Base-by-base conservation (phyloP, 2,329 filamentous ascomycete species). In the Chrysoporthe austroafricana region DNA sequence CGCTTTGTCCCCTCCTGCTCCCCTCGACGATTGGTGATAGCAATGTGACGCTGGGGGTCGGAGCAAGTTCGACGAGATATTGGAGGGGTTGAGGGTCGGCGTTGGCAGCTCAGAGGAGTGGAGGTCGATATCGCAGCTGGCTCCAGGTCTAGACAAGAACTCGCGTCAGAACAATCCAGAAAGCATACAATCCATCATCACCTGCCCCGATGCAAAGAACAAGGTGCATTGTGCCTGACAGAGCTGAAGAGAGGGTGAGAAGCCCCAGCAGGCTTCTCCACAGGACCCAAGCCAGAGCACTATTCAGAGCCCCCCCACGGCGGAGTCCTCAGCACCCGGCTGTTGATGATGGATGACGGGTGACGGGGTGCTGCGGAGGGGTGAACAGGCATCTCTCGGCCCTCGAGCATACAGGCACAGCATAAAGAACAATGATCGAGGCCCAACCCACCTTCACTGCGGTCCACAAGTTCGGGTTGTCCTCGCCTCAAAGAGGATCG, bases 261-360 rank as follows among this genome's bases (percentile, higher is more conserved):
- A 65, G 50, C 32, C 48, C 52, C 59, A 63, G 50, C 46, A 18
- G 46, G 66, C 64, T 66, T 61, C 48, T 63, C 56, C 60, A 59
- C 61, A 43, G 46, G 63, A 26, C 42, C 57, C 65, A 64, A 61
- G 58, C 61, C 56, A 60, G 42, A 59, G 59, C 62, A 64, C 32
- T 62, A 46, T 42, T 48, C 57, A 52, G 62, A 57, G 52, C 36
- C 39, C 36, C 52, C 57, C 64, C 65, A 58, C 65, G 62, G 68
- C 58, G 39, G 65, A 67, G 68, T 64, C 68, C 62, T 60, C n/a
- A 32, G 56, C 34, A 34, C 21, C 62, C 21, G 8, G n/a, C 57
- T 39, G 21, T 43, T 57, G 56, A 56, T 14, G 50, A 9, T 42
- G 26, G 26, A 56, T 7, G 13, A 54, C 32, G 43, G 39, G n/a